Evolutionary conservation across 306 rosid species (phyloP).

Genomic region (Rosa chinensis): DNA sequence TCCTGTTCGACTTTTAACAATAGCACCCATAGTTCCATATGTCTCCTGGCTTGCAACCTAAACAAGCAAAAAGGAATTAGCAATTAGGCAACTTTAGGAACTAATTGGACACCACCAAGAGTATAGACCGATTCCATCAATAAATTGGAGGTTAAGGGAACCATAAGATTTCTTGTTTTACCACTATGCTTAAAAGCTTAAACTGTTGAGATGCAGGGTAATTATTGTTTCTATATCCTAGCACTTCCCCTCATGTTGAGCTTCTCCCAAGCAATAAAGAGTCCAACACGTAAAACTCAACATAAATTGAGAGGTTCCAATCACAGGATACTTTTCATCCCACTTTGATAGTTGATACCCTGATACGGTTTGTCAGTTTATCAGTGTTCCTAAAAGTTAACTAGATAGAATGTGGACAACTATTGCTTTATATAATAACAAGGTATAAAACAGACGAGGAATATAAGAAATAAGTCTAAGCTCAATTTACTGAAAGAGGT

Average conservation of each 20-base stretch:
- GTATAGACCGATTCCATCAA: slow-evolving; percentile 27
- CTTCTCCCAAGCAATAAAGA: background rate
- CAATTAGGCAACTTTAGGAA: slow-evolving; percentile 13
- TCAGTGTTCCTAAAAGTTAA: background rate
- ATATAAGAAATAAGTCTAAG: too few species aligned
- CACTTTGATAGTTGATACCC: background rate
- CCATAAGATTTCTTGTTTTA: background rate
- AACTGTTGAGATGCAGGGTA: background rate
- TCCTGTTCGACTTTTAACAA: slow-evolving; percentile 93
- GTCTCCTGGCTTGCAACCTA: slow-evolving; percentile 99
- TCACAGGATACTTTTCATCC: background rate
- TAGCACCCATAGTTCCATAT: slow-evolving; percentile 96
- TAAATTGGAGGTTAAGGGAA: slow-evolving; percentile 21
- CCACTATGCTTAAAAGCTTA: background rate
- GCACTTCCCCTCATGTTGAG: background rate
- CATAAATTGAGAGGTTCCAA: slow-evolving; percentile 14
- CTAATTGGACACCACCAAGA: slow-evolving; percentile 13
- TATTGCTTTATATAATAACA: too few species aligned
- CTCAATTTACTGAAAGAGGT: background rate
- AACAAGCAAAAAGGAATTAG: slow-evolving; percentile 34
- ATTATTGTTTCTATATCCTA: background rate
- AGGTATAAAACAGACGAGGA: too few species aligned
- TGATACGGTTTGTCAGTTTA: background rate
- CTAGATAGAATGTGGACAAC: too few species aligned
- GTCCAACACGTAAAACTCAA: background rate